phyloP scores from a whole-genome alignment of 768 basidiomycete genomes.

The Mycena filopes region DNA sequence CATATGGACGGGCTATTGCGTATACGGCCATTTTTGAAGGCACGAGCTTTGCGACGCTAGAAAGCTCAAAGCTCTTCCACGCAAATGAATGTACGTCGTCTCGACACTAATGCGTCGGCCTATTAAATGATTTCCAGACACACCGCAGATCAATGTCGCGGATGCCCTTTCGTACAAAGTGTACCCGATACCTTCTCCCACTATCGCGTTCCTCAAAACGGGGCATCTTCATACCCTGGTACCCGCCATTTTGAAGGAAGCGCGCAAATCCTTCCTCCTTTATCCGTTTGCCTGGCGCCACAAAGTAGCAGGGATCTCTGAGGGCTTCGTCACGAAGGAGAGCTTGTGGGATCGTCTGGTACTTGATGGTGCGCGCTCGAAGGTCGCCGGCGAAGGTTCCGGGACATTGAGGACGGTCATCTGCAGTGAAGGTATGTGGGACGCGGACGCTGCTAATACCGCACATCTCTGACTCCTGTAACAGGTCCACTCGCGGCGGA shows the following conservation, averaged over 20 bases:
- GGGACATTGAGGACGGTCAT: slow-evolving; percentile 74
- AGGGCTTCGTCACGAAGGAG: slow-evolving; percentile 82
- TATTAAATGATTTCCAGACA: slow-evolving; percentile 29
- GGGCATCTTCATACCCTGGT: slow-evolving; percentile 68
- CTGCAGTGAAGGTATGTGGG: slow-evolving; percentile 73
- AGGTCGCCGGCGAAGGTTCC: slow-evolving; percentile 69
- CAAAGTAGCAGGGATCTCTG: slow-evolving; percentile 72
- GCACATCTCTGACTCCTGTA: slow-evolving; percentile 13
- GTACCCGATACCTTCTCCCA: slow-evolving; percentile 78
- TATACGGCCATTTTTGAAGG: slow-evolving; percentile 85
- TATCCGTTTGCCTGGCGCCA: slow-evolving; percentile 80
- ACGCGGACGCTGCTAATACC: background rate
- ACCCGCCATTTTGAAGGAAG: slow-evolving; percentile 61
- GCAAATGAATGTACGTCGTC: slow-evolving; percentile 52
- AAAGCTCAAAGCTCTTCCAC: slow-evolving; percentile 63
- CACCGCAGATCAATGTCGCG: slow-evolving; percentile 45
- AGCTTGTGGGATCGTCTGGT: slow-evolving; percentile 88
- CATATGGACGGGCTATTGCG: slow-evolving; percentile 83
- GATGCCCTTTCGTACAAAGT: slow-evolving; percentile 60
- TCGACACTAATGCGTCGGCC: background rate
- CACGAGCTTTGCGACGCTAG: slow-evolving; percentile 74
- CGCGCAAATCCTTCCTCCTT: slow-evolving; percentile 62
- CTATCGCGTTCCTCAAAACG: slow-evolving; percentile 79
- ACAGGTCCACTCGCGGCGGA: slow-evolving; percentile 62
- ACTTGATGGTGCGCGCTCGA: slow-evolving; percentile 73